Percentiles rank a stretch among this genome's conserved stretches.
Conservation (phyloP, 1,284 basidiomycete genomes). For the Ceratobasidium sp. region DNA sequence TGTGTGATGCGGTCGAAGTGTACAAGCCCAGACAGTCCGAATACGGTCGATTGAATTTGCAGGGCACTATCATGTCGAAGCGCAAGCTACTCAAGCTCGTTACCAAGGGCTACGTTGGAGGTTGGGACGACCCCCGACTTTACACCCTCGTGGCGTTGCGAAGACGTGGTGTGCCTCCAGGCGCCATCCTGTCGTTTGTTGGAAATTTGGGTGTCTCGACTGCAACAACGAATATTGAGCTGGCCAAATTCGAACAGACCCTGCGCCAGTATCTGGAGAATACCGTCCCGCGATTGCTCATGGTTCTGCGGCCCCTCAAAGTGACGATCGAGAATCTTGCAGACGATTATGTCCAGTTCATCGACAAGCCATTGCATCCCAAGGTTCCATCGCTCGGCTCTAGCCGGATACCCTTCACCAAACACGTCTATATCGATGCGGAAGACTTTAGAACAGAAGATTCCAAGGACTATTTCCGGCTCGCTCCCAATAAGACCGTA, state of each 20-base stretch:
- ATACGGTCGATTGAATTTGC: slow-evolving; percentile 90
- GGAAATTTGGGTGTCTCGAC: slow-evolving; percentile 92
- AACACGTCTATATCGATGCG: slow-evolving; percentile 88
- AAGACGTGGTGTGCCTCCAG: slow-evolving; percentile 92
- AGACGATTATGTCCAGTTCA: slow-evolving; percentile 80
- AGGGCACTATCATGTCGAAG: slow-evolving; percentile 97
- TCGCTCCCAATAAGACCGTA: slow-evolving; percentile 96
- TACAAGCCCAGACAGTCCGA: slow-evolving; percentile 99
- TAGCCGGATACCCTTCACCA: slow-evolving; percentile 84
- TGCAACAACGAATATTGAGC: slow-evolving; percentile 81
- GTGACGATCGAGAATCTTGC: slow-evolving; percentile 89
- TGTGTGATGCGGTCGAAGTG: slow-evolving; percentile 93
- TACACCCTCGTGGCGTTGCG: slow-evolving; percentile 96
- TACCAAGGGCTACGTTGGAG: slow-evolving; percentile 79
- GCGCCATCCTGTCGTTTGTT: slow-evolving; percentile 92
- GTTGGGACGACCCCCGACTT: slow-evolving; percentile 98
- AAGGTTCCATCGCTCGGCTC: slow-evolving; percentile 89
- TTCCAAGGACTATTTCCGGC: slow-evolving; percentile 94
- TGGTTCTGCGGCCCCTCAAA: slow-evolving; percentile 91
- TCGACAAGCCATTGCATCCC: slow-evolving; percentile 93
- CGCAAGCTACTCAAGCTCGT: slow-evolving; percentile 93
- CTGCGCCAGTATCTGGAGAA: slow-evolving; percentile 90
- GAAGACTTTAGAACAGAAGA: slow-evolving; percentile 94
- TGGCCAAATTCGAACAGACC: slow-evolving; percentile 86
- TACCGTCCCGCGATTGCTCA: slow-evolving; percentile 85